Percentiles rank a stretch among this genome's conserved stretches.
Evolutionary conservation across 2,329 filamentous ascomycete genomes (phyloP).

Genomic region (Triangularia verruculosa): DNA sequence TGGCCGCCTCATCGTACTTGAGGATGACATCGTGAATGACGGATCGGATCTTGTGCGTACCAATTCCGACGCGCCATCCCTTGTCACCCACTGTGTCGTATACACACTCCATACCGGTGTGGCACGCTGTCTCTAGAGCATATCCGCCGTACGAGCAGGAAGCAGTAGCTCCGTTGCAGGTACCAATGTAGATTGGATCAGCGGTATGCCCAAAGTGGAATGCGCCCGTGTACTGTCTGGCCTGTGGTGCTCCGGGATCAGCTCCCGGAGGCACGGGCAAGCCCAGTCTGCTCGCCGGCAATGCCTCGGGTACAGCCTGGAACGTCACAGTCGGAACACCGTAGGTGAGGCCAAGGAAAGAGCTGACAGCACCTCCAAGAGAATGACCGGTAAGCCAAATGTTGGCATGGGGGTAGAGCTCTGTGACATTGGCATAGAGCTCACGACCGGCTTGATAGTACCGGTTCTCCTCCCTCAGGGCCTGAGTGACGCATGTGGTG

Average conservation of each 20-base stretch:
- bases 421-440: slow-evolving; percentile 88
- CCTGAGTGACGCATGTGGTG: slow-evolving; percentile 77
- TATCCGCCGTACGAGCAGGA: slow-evolving; percentile 90
- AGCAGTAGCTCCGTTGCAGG: slow-evolving; percentile 85
- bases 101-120: slow-evolving; percentile 80
- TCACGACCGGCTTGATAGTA: slow-evolving; percentile 90
- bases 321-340: slow-evolving; percentile 89
- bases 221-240: slow-evolving; percentile 68
- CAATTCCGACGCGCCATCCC: slow-evolving; percentile 87
- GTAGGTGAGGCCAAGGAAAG: slow-evolving; percentile 87
- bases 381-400: slow-evolving; percentile 93
- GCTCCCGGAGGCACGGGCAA: slow-evolving; percentile 80
- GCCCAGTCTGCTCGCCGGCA: slow-evolving; percentile 79
- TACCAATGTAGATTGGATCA: slow-evolving; percentile 91
- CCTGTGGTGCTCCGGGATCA: slow-evolving; percentile 68
- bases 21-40: slow-evolving; percentile 87
- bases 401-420: slow-evolving; percentile 77
- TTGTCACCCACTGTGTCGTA: slow-evolving; percentile 92
- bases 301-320: slow-evolving; percentile 86
- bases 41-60: slow-evolving; percentile 83
- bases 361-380: slow-evolving; percentile 82
- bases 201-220: slow-evolving; percentile 95
- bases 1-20: slow-evolving; percentile 76
- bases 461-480: slow-evolving; percentile 75
- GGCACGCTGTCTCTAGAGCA: slow-evolving; percentile 89